phyloP scores from a whole-genome alignment of 306 rosid species.

The Geum urbanum region DNA sequence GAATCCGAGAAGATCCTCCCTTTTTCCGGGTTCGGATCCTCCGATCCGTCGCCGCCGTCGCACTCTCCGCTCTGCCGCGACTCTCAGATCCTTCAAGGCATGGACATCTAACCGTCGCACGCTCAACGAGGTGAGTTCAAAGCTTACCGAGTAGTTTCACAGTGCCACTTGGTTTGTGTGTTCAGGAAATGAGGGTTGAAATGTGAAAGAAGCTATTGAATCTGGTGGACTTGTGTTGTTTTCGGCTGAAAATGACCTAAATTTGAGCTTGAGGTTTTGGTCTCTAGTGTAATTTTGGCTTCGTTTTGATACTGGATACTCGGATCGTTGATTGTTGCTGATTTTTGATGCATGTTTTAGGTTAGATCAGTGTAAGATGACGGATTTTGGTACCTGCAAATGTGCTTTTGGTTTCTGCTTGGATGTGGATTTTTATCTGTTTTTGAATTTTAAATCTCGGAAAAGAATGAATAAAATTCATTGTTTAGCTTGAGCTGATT shows the following conservation, averaged over 20 bases:
- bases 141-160: not conserved
- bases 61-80: not conserved
- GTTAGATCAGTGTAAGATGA: constrained; percentile 35
- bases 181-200: constrained; percentile 12
- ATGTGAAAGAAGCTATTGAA: constrained; percentile 2
- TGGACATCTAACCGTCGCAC: constrained; percentile 40
- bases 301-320: not conserved
- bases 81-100: constrained; percentile 48
- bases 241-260: not conserved
- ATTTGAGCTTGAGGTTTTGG: not conserved
- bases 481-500: constrained; percentile 6
- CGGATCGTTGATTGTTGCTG: constrained; percentile 17
- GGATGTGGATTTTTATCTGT: constrained; percentile 7
- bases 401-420: constrained; percentile 28
- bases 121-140: constrained; percentile 37
- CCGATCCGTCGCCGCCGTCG: constrained; percentile 40
- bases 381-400: constrained; percentile 12
- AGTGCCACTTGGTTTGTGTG: constrained; percentile 20
- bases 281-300: constrained; percentile 7
- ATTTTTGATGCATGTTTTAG: constrained; percentile 31
- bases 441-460: constrained; percentile 6
- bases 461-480: not conserved
- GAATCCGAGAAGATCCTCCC: constrained; percentile 53
- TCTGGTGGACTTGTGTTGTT: constrained; percentile 22
- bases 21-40: constrained; percentile 48